Conservation (phyloP, 805 yeast species). For the Candida peoriensis region DNA sequence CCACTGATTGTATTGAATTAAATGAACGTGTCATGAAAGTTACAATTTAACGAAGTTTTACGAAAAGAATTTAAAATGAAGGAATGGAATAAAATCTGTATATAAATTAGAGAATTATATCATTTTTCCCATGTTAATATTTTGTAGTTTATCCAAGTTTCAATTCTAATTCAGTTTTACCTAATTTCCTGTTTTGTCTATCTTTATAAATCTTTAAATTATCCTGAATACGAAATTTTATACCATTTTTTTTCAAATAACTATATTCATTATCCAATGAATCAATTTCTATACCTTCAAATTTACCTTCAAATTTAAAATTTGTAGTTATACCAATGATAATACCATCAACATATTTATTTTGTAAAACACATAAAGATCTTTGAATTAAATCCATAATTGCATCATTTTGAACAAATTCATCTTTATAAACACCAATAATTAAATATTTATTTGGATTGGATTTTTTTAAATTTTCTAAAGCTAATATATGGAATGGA, state of each 20-base stretch:
- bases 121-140: too few relatives aligned
- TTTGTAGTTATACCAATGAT: slow-evolving; percentile 37
- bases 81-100: too few relatives aligned
- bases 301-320: slow-evolving; percentile 1
- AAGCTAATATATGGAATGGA: slow-evolving; percentile 83
- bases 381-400: slow-evolving; percentile 88
- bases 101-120: too few relatives aligned
- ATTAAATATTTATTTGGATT: slow-evolving; percentile 41
- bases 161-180: slow-evolving; percentile 58
- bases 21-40: too few relatives aligned
- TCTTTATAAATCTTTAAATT: slow-evolving; percentile 72
- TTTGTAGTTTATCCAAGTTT: not conserved
- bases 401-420: slow-evolving; percentile 52
- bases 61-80: too few relatives aligned
- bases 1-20: too few relatives aligned
- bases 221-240: slow-evolving; percentile 67
- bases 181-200: slow-evolving; percentile 83
- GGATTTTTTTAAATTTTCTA: slow-evolving; percentile 41
- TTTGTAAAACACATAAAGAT: slow-evolving; percentile 81
- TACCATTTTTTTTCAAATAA: slow-evolving; percentile 62
- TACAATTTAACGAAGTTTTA: too few relatives aligned
- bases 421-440: slow-evolving; percentile 70
- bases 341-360: slow-evolving; percentile 76
- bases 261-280: slow-evolving; percentile 52
- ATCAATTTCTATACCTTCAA: slow-evolving; percentile 16